Percentiles rank a stretch among this genome's conserved stretches.
Evolutionary conservation across 306 rosid genomes (phyloP).

Genomic region (Amphicarpaea edgeworthii): DNA sequence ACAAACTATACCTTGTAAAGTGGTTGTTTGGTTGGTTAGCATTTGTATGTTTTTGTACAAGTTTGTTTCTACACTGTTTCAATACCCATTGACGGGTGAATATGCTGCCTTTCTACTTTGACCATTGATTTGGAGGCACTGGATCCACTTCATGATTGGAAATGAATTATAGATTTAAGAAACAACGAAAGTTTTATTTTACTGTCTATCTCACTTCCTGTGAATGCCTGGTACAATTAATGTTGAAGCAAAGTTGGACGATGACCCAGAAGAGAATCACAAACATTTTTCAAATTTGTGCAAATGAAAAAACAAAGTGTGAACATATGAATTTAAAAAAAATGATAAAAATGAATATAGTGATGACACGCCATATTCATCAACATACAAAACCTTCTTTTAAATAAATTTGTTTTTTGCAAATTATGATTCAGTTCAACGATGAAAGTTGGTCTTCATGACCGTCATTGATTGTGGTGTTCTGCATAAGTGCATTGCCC

Average conservation of each 20-base stretch:
- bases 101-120: constrained; percentile 4
- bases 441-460: background rate
- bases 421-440: background rate
- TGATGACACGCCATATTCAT: too few species aligned
- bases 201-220: constrained; percentile 13
- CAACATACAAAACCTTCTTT: too few species aligned
- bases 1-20: constrained; percentile 41
- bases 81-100: constrained; percentile 41
- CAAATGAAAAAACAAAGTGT: too few species aligned
- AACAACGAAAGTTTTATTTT: constrained; percentile 11
- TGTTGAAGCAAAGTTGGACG: background rate
- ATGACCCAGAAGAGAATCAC: background rate
- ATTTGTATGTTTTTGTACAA: constrained; percentile 38
- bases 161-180: constrained; percentile 24
- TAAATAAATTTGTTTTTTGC: background rate
- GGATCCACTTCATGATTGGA: constrained; percentile 29
- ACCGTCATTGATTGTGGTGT: background rate
- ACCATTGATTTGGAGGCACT: constrained; percentile 33
- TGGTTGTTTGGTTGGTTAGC: constrained; percentile 37
- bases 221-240: constrained; percentile 15
- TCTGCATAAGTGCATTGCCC: background rate
- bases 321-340: too few species aligned
- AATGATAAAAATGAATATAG: too few species aligned
- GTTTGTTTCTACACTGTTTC: constrained; percentile 35
- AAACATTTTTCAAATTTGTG: too few species aligned